A percentile compares a stretch with the other conserved stretches of the same genome.
phyloP scores from a whole-genome alignment of 495 filamentous ascomycete species.

The Trypethelium eluteriae region DNA sequence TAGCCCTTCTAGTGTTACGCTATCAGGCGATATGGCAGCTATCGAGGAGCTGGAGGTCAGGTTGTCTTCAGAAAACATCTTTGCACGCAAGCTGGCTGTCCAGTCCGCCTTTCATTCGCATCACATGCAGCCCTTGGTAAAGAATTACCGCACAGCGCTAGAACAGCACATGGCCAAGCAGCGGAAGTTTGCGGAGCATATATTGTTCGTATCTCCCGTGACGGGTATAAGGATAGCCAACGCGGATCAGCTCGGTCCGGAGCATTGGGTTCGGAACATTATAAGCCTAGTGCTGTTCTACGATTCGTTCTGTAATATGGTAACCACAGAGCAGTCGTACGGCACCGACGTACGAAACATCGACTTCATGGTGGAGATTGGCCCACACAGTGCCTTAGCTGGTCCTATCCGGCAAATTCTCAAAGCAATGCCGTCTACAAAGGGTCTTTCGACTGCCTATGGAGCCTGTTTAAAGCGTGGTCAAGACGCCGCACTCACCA shows the following conservation, averaged over 20 bases:
- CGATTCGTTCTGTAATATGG: conserved; percentile 8
- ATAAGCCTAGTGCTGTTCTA: conserved; percentile 15
- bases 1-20: conserved; percentile 30
- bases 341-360: neutral
- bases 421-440: neutral
- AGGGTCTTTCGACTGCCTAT: neutral
- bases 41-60: conserved; percentile 43
- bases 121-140: conserved; percentile 43
- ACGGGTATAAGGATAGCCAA: neutral
- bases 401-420: conserved; percentile 12
- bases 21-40: conserved; percentile 28
- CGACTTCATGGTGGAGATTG: conserved; percentile 18
- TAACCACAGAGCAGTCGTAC: neutral
- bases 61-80: conserved; percentile 42
- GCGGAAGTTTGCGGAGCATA: neutral
- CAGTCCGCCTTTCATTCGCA: conserved; percentile 57
- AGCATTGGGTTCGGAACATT: conserved; percentile 22
- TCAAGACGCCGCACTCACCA: neutral
- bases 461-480: neutral
- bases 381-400: conserved; percentile 14
- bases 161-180: neutral
- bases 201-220: neutral
- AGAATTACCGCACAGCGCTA: neutral
- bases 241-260: neutral
- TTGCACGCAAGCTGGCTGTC: conserved; percentile 49